phyloP scores from a whole-genome alignment of 805 yeast species.

The Clavispora carvajalis region DNA sequence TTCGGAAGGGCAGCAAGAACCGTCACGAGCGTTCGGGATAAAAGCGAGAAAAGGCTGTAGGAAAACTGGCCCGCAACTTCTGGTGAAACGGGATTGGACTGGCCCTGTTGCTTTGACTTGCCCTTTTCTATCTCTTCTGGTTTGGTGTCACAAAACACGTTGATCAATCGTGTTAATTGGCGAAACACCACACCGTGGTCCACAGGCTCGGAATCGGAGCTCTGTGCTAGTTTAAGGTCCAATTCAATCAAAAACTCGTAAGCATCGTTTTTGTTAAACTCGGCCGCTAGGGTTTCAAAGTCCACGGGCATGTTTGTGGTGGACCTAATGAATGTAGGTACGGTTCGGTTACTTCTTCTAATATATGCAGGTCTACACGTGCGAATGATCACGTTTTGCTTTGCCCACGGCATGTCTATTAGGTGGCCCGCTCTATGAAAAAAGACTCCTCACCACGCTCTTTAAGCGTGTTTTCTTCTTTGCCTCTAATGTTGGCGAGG shows the following conservation, averaged over 20 bases:
- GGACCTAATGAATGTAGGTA: not conserved
- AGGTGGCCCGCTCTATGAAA: not conserved
- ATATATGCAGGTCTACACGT: not conserved
- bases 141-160: conserved; percentile 16
- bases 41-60: conserved; percentile 15
- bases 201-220: conserved; percentile 3
- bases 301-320: conserved; percentile 4
- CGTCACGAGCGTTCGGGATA: conserved; percentile 24
- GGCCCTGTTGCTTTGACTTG: conserved; percentile 1
- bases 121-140: conserved; percentile 2
- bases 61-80: not conserved
- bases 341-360: too few relatives aligned
- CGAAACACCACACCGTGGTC: conserved; percentile 15
- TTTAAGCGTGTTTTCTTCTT: conserved; percentile 1
- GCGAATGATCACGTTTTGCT: not conserved
- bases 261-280: conserved; percentile 15
- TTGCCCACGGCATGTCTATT: not conserved
- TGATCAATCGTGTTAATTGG: conserved; percentile 24
- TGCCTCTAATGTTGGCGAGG: not conserved
- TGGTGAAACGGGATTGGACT: not conserved
- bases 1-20: conserved; percentile 27
- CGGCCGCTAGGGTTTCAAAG: conserved; percentile 1
- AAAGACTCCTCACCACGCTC: not conserved
- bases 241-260: conserved; percentile 19
- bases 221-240: conserved; percentile 13